These are phyloP conservation scores for Chaetomiaceae sp. DNA, from an alignment of 2,329 filamentous ascomycete genomes.

Conservation along the genomic window DNA sequence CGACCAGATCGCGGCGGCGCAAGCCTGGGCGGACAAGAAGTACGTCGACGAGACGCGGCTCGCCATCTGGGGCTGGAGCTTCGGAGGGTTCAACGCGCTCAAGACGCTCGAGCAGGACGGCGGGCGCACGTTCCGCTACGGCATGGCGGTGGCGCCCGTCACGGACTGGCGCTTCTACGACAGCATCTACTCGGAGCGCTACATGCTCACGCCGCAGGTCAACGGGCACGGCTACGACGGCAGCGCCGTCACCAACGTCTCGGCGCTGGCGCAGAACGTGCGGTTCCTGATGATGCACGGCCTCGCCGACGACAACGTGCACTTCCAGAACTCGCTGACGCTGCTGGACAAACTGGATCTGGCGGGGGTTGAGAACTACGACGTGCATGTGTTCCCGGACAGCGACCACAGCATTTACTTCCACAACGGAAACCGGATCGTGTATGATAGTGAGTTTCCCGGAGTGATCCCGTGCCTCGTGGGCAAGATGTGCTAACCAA, in stretches of 20 bases:
- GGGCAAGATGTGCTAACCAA: constrained; percentile 3
- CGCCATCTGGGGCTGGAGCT: constrained; percentile 98
- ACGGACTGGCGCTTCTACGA: constrained; percentile 97
- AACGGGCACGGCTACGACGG: constrained; percentile 73
- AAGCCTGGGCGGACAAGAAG: constrained; percentile 70
- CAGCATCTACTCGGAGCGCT: constrained; percentile 88
- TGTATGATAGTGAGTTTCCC: constrained; percentile 76
- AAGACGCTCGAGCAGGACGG: constrained; percentile 92
- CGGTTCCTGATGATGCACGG: constrained; percentile 96
- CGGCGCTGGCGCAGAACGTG: constrained; percentile 66
- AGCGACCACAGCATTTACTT: constrained; percentile 94
- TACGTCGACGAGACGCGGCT: constrained; percentile 80
- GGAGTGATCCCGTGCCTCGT: background rate
- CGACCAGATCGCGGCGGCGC: constrained; percentile 87
- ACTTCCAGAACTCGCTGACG: constrained; percentile 88
- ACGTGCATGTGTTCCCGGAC: constrained; percentile 94
- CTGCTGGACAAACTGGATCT: constrained; percentile 83
- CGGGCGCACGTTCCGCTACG: constrained; percentile 86
- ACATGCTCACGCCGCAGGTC: constrained; percentile 89
- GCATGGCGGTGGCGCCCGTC: constrained; percentile 97
- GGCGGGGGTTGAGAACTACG: constrained; percentile 80
- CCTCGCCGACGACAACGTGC: constrained; percentile 94
- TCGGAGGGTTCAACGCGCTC: constrained; percentile 88
- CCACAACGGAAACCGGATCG: constrained; percentile 83
- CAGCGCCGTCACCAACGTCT: constrained; percentile 66